phyloP scores from a whole-genome alignment of 768 basidiomycete species.

The Lactarius deliciosus region DNA sequence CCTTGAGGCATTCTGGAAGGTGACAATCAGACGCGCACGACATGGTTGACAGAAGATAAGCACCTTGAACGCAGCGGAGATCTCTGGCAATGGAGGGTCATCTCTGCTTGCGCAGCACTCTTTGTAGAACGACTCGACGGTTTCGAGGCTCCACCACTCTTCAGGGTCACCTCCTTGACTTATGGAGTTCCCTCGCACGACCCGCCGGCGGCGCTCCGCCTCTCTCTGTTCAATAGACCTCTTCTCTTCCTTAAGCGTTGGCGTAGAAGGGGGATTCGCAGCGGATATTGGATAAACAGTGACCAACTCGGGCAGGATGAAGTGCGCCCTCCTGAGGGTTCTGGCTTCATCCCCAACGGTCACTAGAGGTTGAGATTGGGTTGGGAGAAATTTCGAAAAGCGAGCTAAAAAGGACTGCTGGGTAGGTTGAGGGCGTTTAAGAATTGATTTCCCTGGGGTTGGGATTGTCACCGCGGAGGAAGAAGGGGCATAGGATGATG shows the following conservation, averaged over 20 bases:
- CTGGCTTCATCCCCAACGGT: slow-evolving; percentile 46
- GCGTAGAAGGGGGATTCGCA: slow-evolving; percentile 78
- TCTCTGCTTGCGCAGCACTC: slow-evolving; percentile 82
- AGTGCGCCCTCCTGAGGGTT: slow-evolving; percentile 85
- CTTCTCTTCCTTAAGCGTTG: slow-evolving; percentile 78
- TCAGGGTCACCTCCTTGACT: slow-evolving; percentile 38
- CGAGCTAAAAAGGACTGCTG: slow-evolving; percentile 72
- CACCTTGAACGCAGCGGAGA: slow-evolving; percentile 73
- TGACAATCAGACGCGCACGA: slow-evolving; percentile 15
- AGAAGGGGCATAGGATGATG: slow-evolving; percentile 63
- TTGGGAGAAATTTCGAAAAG: slow-evolving; percentile 71
- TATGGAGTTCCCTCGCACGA: slow-evolving; percentile 57
- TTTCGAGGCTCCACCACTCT: slow-evolving; percentile 84
- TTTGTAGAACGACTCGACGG: slow-evolving; percentile 82
- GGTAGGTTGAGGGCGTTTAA: slow-evolving; percentile 70
- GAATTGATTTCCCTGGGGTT: slow-evolving; percentile 76
- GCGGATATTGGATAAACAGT: slow-evolving; percentile 91
- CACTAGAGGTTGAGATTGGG: slow-evolving; percentile 39
- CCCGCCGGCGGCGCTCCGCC: slow-evolving; percentile 60
- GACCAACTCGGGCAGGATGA: slow-evolving; percentile 82
- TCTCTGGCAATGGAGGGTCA: slow-evolving; percentile 61
- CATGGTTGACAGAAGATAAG: not conserved
- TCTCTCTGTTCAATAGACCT: slow-evolving; percentile 76
- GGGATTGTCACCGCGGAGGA: slow-evolving; percentile 81
- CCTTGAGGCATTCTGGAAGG: slow-evolving; percentile 48